phyloP scores from a whole-genome alignment of 345 rosid genomes.

The Isatis tinctoria region DNA sequence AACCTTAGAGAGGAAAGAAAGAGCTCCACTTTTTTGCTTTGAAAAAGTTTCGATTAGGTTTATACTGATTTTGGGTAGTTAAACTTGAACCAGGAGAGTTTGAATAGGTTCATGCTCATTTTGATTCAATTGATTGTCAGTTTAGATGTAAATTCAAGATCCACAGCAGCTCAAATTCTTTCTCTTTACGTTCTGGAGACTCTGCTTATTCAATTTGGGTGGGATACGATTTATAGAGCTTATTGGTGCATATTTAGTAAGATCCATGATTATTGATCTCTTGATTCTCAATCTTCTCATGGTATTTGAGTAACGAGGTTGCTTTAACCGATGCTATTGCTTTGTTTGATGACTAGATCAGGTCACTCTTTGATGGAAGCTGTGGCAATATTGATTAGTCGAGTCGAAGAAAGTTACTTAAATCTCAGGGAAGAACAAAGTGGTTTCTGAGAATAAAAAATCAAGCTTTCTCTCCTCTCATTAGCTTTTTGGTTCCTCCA shows the following conservation, averaged over 20 bases:
- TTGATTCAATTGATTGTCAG: background rate
- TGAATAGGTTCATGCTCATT: background rate
- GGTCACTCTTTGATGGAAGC: slow-evolving; percentile 27
- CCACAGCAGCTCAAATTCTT: background rate
- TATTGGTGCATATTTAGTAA: background rate
- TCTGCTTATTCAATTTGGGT: background rate
- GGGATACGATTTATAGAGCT: background rate
- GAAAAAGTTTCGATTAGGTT: background rate
- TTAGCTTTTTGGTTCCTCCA: slow-evolving; percentile 1
- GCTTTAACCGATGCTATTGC: background rate
- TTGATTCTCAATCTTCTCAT: background rate
- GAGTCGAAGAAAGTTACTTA: slow-evolving; percentile 9
- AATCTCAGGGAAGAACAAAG: slow-evolving; percentile 23
- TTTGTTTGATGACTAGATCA: background rate
- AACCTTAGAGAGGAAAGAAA: background rate
- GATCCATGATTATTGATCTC: background rate
- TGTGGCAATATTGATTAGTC: slow-evolving; percentile 22
- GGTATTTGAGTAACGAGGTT: background rate
- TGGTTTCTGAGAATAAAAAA: slow-evolving; percentile 23
- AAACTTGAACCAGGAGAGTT: background rate
- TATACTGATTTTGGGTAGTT: slow-evolving; percentile 1
- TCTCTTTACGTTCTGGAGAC: background rate
- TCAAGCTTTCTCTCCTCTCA: slow-evolving; percentile 19
- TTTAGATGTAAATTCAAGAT: slow-evolving; percentile 10
- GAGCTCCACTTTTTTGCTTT: slow-evolving; percentile 22